Conservation (phyloP, 306 rosid species). For the Pterocarpus macrocarpus region DNA sequence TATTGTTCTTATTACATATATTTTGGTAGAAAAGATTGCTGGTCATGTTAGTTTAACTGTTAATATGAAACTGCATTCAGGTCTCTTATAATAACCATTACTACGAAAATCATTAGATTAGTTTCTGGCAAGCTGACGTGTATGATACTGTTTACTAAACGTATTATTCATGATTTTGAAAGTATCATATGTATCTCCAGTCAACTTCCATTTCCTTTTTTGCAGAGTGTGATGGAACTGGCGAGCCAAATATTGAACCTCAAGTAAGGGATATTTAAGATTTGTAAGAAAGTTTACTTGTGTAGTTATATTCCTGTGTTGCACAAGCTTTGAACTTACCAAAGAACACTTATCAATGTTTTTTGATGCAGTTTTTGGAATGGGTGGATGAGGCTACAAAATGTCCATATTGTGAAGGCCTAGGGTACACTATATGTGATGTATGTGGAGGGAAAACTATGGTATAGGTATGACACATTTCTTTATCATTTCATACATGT, state of each 20-base stretch:
- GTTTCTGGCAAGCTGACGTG: conserved; percentile 7
- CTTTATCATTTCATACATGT: conserved; percentile 36
- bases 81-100: conserved; percentile 25
- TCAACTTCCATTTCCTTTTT: conserved; percentile 51
- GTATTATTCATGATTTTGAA: conserved; percentile 24
- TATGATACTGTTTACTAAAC: conserved; percentile 11
- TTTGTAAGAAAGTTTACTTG: conserved; percentile 6
- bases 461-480: conserved; percentile 47
- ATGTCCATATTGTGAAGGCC: conserved; percentile 93
- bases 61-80: background rate
- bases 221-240: conserved; percentile 92
- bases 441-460: conserved; percentile 67
- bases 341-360: conserved; percentile 42
- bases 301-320: background rate
- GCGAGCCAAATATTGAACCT: conserved; percentile 90
- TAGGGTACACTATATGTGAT: conserved; percentile 73
- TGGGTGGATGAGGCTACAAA: conserved; percentile 79
- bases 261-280: conserved; percentile 66
- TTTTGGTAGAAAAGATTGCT: background rate
- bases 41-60: background rate
- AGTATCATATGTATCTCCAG: conserved; percentile 20
- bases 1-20: too few species aligned
- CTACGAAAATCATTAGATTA: background rate
- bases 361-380: conserved; percentile 82
- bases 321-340: conserved; percentile 33